These are phyloP conservation scores for Aspergillus cejpii DNA, from an alignment of 2,329 filamentous ascomycete species.

Conservation along the genomic window DNA sequence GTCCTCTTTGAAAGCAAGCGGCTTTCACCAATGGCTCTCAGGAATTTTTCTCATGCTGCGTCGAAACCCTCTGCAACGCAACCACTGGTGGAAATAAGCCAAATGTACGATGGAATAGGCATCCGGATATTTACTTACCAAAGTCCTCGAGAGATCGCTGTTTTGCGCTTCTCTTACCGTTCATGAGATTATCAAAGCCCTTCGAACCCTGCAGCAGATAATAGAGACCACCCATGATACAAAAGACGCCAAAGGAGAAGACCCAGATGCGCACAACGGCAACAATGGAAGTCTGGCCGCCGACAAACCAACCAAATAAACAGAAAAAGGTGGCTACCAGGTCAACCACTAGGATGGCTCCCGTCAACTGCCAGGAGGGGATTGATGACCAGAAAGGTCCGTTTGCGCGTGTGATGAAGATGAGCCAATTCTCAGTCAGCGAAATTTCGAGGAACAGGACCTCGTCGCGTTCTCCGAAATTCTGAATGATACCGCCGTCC, in stretches of 20 bases:
- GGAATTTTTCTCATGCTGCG: constrained; percentile 74
- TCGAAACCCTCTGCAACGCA: constrained; percentile 81
- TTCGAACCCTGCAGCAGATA: constrained; percentile 75
- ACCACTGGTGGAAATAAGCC: constrained; percentile 62
- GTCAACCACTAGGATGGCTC: constrained; percentile 74
- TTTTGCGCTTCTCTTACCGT: constrained; percentile 76
- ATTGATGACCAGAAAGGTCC: constrained; percentile 87
- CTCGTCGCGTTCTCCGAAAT: constrained; percentile 73
- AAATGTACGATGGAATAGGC: constrained; percentile 5
- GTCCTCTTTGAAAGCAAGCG: no score
- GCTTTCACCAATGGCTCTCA: no score
- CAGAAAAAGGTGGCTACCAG: constrained; percentile 79
- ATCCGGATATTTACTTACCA: constrained; percentile 52
- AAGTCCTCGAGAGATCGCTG: constrained; percentile 85
- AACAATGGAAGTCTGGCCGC: constrained; percentile 65
- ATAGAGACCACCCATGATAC: constrained; percentile 69
- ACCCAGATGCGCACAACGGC: constrained; percentile 85
- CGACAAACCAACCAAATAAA: constrained; percentile 75
- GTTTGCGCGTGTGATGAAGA: constrained; percentile 91
- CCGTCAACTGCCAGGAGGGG: constrained; percentile 75
- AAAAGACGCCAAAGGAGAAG: constrained; percentile 86
- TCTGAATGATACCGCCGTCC: constrained; percentile 80
- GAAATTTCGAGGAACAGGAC: constrained; percentile 86
- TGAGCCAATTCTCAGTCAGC: constrained; percentile 90
- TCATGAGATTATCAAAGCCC: constrained; percentile 87